Evolutionary conservation across 2,329 filamentous ascomycete species (phyloP), one percentile per base, ranked within the genome.

Genomic region (Claviceps spartinae): DNA sequence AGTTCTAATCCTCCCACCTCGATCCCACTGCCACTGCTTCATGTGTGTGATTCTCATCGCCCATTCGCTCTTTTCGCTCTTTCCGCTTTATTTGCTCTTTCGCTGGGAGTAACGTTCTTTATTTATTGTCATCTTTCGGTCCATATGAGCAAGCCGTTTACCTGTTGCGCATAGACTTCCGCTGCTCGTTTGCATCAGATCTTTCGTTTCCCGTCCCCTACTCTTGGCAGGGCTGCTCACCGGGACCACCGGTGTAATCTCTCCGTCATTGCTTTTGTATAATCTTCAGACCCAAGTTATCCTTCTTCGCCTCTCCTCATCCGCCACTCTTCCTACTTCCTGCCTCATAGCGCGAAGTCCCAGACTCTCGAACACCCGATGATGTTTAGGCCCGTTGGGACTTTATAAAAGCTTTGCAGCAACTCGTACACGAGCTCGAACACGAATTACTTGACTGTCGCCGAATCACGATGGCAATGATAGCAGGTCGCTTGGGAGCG

Each of bases 401-500:
- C 47, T 52, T 52, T 53, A 54, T 52, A 46, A 59, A 56, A 55
- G 55, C 44, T 51, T 53, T 52, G 53, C 54, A 56, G 57, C 52
- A 56, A 38, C 41, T 47, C 41, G 44, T 52, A 52, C 51, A 38
- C 40, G 48, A 47, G 45, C 40, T 51, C 50, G 30, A 22, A 26
- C 18, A 34, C 52, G 47, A 50, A 40, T 42, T 51, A 30, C 46
- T 49, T 34, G n/a, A 50, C 18, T n/a, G 43, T 48, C 47, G 37
- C 52, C 22, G 47, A 7, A 26, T 30, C 48, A 61, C 43, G 48
- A 73, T 72, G 72, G 54, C 66, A 49, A 56, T 58, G 24, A 65
- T 58, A 53, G 61, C 65, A 54, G 53, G 58, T 51, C 63, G 63
- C 47, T 51, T 69, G 44, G 69, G 64, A 64, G 64, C 64, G 38